These are phyloP conservation scores for Leucocoprinus birnbaumii DNA, from an alignment of 768 basidiomycete species.

Conservation along the genomic window DNA sequence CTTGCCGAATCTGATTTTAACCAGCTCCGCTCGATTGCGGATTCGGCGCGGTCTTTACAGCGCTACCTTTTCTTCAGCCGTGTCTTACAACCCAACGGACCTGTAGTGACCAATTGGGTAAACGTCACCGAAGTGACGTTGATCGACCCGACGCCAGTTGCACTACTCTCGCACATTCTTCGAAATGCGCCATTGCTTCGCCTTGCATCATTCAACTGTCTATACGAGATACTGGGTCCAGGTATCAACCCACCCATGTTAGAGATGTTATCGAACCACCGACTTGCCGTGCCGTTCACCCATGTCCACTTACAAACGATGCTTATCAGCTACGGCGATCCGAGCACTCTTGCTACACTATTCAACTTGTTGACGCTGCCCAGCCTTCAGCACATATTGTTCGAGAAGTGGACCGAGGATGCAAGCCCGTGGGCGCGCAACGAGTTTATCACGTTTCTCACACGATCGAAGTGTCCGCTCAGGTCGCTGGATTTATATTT, in stretches of 20 bases:
- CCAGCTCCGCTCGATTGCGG: neutral
- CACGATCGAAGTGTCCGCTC: neutral
- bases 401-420: neutral
- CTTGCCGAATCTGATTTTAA: neutral
- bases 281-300: neutral
- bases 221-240: no score
- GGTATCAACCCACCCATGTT: no score
- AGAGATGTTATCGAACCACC: no score
- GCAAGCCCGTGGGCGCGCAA: neutral
- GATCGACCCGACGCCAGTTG: no score
- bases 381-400: neutral
- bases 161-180: no score
- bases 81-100: no score
- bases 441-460: neutral
- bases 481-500: neutral
- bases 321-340: neutral
- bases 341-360: neutral
- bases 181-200: no score
- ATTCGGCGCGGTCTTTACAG: neutral
- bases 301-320: neutral
- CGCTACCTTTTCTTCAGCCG: no score
- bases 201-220: no score
- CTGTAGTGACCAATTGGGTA: no score
- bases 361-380: neutral
- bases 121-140: no score